Conservation (phyloP, 495 filamentous ascomycete species). For the Penicillium coprophilum region DNA sequence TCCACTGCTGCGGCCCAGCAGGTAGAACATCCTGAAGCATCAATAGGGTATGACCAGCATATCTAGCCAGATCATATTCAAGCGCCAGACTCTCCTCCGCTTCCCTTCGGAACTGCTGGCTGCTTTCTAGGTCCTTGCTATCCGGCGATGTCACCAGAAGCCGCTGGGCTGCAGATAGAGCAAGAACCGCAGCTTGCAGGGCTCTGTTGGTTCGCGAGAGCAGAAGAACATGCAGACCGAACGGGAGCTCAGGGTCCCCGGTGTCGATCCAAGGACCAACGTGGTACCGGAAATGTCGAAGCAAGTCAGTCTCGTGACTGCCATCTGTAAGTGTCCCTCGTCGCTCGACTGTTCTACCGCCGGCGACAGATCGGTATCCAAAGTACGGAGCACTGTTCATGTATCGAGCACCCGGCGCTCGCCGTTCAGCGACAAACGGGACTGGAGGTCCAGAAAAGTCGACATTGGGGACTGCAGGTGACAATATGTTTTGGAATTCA, state of each 20-base stretch:
- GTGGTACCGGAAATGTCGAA: slow-evolving; percentile 30
- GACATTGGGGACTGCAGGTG: background rate
- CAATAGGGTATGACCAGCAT: slow-evolving; percentile 16
- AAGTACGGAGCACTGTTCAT: slow-evolving; percentile 8
- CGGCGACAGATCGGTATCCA: background rate
- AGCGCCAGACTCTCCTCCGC: slow-evolving; percentile 17
- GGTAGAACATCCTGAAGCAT: slow-evolving; percentile 24
- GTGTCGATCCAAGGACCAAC: slow-evolving; percentile 30
- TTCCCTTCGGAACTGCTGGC: slow-evolving; percentile 20
- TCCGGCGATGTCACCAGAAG: slow-evolving; percentile 9
- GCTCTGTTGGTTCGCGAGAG: slow-evolving; percentile 22
- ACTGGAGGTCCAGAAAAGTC: slow-evolving; percentile 6
- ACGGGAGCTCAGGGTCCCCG: slow-evolving; percentile 26
- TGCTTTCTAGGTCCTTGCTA: slow-evolving; percentile 14
- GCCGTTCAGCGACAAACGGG: background rate
- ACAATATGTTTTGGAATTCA: slow-evolving; percentile 15
- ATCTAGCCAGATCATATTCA: slow-evolving; percentile 17
- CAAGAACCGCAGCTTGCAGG: slow-evolving; percentile 23
- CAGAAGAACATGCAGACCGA: slow-evolving; percentile 25
- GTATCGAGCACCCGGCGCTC: background rate
- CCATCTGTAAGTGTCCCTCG: slow-evolving; percentile 3
- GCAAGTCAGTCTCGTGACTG: slow-evolving; percentile 24
- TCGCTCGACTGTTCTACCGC: background rate
- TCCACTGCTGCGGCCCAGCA: slow-evolving; percentile 22
- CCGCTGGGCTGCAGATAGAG: slow-evolving; percentile 24